Conservation (phyloP, 805 yeast species). For the Candida pseudoglaebosa region DNA sequence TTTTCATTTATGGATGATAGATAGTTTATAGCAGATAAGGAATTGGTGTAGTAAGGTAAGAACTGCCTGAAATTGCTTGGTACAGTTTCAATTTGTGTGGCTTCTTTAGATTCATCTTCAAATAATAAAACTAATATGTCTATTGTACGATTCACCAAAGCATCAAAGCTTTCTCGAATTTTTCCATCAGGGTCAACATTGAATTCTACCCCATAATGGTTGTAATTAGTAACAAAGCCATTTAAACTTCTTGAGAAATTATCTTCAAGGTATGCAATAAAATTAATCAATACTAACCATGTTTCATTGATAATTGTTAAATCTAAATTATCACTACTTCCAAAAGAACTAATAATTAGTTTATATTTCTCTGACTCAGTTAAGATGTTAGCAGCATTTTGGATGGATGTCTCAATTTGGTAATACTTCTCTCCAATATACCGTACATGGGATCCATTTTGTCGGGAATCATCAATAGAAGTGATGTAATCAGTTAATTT, state of each 20-base stretch:
- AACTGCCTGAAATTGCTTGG: constrained; percentile 34
- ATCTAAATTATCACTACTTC: constrained; percentile 37
- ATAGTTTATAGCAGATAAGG: constrained; percentile 37
- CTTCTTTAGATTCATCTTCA: constrained; percentile 15
- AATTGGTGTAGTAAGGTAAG: constrained; percentile 38
- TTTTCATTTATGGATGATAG: constrained; percentile 24
- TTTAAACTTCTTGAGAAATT: constrained; percentile 24
- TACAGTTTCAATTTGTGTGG: constrained; percentile 32
- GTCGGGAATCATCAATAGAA: constrained; percentile 27
- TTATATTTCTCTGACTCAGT: constrained; percentile 23
- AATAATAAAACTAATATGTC: constrained; percentile 26
- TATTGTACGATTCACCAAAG: constrained; percentile 22
- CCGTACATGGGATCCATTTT: constrained; percentile 32
- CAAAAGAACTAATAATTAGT: constrained; percentile 29
- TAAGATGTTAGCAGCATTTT: constrained; percentile 22
- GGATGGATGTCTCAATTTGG: constrained; percentile 31
- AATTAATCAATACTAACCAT: constrained; percentile 39
- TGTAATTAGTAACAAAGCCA: constrained; percentile 36
- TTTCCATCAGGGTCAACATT: constrained; percentile 28
- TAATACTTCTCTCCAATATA: constrained; percentile 38
- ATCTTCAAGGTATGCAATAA: constrained; percentile 29
- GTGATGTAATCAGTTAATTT: constrained; percentile 33
- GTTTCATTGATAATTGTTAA: constrained; percentile 40
- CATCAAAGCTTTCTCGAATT: constrained; percentile 23
- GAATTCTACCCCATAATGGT: constrained; percentile 25